Evolutionary conservation across 768 basidiomycete species (phyloP), one percentile per base, ranked within the genome.

Genomic region (Leucosporidium scottii): DNA sequence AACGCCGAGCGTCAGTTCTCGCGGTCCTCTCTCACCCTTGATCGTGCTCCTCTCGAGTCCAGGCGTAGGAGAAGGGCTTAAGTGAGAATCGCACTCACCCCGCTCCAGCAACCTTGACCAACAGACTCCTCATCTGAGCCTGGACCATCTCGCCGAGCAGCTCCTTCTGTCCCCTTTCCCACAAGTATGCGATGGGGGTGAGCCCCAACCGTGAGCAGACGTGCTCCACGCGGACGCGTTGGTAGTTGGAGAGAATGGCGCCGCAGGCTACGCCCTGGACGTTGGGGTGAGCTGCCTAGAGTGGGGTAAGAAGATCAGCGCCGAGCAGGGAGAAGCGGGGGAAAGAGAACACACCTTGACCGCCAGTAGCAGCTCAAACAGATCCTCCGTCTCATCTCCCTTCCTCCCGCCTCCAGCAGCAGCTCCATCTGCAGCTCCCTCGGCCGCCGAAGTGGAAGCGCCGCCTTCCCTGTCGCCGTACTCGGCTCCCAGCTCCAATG

Each of bases 311-410:
- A 5, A 27, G 4, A 59, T 66, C 23, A 70, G 56, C 49, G n/a
- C 30, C 15, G n/a, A 49, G 25, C 48, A 34, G n/a, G 51, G 21
- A 44, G 47, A 31, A 27, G 28, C 23, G 59, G 15, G 7, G 39
- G n/a, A 28, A 20, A 15, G 31, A 20, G 0, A n/a, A 77, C 78
- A 27, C 70, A 93, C 93, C 84, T 92, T 87, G 65, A 97, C 90
- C 25, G 82, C 79, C 23, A 79, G 80, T 25, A 99, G 80, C 36
- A 99, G 78, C 27, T 81, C 82, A 73, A 85, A 85, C 34, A 99
- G 82, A 79, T 99, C 96, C 76, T 99, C 96, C 0, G 96, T 98
- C 81, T 99, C 96, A 78, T 99, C 96, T 4, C 92, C 93, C 44
- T 77, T 72, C 55, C n/a, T 56, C 23, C 15, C 48, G 27, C 86